These are phyloP conservation scores for Craterostigma plantagineum DNA, from an alignment of 257 asterid genomes.

Conservation along the genomic window DNA sequence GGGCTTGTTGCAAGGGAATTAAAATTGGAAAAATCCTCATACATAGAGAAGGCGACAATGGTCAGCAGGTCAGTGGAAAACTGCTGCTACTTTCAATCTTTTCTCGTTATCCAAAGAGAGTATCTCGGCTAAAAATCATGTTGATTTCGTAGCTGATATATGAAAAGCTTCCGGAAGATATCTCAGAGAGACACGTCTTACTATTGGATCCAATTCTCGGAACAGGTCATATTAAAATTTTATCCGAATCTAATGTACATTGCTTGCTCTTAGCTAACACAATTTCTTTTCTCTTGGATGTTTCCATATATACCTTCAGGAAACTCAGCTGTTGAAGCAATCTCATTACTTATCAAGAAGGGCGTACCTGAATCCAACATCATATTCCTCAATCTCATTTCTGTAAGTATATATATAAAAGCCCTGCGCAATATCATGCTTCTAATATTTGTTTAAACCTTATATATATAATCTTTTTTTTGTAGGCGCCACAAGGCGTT, in stretches of 20 bases:
- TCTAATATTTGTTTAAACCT: too few species aligned
- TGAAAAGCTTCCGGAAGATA: slow-evolving; percentile 83
- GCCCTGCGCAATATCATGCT: too few species aligned
- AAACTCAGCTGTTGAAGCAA: slow-evolving; percentile 91
- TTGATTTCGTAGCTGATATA: slow-evolving; percentile 43
- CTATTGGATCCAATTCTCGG: slow-evolving; percentile 92
- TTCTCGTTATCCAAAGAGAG: too few species aligned
- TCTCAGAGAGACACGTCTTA: slow-evolving; percentile 82
- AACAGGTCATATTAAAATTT: slow-evolving; percentile 55
- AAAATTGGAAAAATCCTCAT: slow-evolving; percentile 95
- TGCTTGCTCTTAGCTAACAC: neutral
- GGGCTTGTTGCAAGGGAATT: slow-evolving; percentile 98
- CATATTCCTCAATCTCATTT: slow-evolving; percentile 89
- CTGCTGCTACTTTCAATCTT: too few species aligned
- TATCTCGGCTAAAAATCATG: neutral
- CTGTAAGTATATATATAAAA: slow-evolving; percentile 34
- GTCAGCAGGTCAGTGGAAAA: slow-evolving; percentile 49
- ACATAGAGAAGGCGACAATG: slow-evolving; percentile 96
- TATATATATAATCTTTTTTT: slow-evolving; percentile 1
- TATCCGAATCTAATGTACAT: neutral
- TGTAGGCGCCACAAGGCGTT: slow-evolving; percentile 96
- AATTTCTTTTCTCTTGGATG: neutral
- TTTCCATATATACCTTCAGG: slow-evolving; percentile 29
- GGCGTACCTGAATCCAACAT: slow-evolving; percentile 96
- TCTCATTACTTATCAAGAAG: slow-evolving; percentile 66